These are phyloP conservation scores for Coemansia sp. DNA, from an alignment of 192 early-diverging fungal species.

Conservation along the genomic window DNA sequence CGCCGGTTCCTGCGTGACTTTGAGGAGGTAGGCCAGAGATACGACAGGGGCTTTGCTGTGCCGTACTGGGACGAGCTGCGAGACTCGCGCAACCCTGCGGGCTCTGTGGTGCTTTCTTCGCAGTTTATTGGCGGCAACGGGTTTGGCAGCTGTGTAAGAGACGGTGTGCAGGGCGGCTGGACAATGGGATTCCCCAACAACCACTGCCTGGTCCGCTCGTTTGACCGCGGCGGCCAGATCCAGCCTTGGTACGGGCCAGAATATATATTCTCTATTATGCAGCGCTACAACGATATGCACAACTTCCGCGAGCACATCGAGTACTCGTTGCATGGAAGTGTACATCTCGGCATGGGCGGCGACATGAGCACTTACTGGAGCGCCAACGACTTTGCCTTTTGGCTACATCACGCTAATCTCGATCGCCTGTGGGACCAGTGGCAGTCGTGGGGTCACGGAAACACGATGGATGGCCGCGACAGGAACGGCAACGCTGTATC, in stretches of 20 bases:
- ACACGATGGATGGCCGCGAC: constrained; percentile 46
- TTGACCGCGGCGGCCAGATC: constrained; percentile 36
- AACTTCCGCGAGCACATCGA: constrained; percentile 53
- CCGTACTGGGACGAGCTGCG: constrained; percentile 64
- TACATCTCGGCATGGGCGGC: constrained; percentile 54
- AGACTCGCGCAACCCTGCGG: constrained; percentile 52
- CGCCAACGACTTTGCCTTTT: constrained; percentile 62
- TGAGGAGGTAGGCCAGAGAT: constrained; percentile 54
- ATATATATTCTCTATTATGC: constrained; percentile 50
- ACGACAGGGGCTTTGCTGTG: constrained; percentile 51
- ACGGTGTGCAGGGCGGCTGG: constrained; percentile 44
- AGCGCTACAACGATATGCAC: constrained; percentile 47
- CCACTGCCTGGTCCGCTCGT: constrained; percentile 45
- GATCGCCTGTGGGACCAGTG: constrained; percentile 60
- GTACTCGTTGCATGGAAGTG: constrained; percentile 51
- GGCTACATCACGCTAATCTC: constrained; percentile 64
- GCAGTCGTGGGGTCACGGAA: constrained; percentile 52
- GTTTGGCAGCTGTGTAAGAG: constrained; percentile 47
- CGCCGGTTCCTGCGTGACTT: constrained; percentile 55
- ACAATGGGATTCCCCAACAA: constrained; percentile 34
- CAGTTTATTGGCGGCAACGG: constrained; percentile 45
- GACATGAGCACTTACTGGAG: constrained; percentile 57
- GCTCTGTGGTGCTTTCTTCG: constrained; percentile 34
- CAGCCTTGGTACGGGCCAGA: constrained; percentile 52
- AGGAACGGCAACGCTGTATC: constrained; percentile 24